phyloP scores from a whole-genome alignment of 2,329 filamentous ascomycete species.

The Scedosporium minutisporum region DNA sequence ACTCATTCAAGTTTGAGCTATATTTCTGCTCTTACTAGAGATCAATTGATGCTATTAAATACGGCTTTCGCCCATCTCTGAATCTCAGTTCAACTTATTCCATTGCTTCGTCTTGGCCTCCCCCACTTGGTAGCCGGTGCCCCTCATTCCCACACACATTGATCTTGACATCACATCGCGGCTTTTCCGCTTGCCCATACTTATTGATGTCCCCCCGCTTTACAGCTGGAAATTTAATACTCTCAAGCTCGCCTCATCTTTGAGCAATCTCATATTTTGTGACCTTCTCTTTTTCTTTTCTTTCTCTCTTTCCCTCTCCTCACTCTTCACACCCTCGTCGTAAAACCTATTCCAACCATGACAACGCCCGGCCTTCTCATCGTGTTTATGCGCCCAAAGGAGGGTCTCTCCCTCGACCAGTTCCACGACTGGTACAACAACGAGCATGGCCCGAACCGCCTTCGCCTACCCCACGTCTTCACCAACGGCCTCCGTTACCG shows the following conservation, averaged over 20 bases:
- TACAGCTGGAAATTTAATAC: not conserved
- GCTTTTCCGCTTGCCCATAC: not conserved
- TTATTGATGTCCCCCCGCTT: not conserved
- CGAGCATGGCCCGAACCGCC: constrained; percentile 74
- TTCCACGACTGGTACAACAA: constrained; percentile 96
- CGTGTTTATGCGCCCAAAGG: constrained; percentile 75
- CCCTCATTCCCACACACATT: constrained; percentile 1
- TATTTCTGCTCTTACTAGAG: not conserved
- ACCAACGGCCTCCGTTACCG: constrained; percentile 71
- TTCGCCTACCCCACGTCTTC: constrained; percentile 65
- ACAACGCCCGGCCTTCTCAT: constrained; percentile 60
- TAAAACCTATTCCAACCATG: constrained; percentile 16
- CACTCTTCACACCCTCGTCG: not conserved
- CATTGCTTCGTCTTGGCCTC: not conserved
- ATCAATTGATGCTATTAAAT: too few species aligned
- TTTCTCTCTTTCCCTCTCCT: too few species aligned
- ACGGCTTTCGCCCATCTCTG: not conserved
- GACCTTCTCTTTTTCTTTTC: not conserved
- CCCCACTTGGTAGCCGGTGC: not conserved
- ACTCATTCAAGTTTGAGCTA: not conserved
- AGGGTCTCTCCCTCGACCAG: constrained; percentile 52
- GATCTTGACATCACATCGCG: not conserved
- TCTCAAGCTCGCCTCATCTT: not conserved
- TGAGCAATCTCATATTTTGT: not conserved
- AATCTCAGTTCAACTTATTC: not conserved